These are phyloP conservation scores for Saturnispora besseyi DNA, from an alignment of 805 yeast species.

Conservation along the genomic window DNA sequence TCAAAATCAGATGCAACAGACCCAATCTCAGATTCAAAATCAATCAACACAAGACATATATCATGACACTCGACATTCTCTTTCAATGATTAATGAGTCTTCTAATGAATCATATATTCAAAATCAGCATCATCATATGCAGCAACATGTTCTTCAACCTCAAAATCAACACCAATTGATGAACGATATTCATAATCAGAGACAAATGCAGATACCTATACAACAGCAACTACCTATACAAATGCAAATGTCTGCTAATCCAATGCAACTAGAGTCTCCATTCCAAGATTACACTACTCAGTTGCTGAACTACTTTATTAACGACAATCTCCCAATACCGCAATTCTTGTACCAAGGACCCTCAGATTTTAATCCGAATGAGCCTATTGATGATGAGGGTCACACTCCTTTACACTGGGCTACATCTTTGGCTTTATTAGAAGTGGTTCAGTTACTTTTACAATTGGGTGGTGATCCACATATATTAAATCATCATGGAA, in stretches of 20 bases:
- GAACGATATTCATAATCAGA: not conserved
- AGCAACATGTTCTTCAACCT: conserved; percentile 13
- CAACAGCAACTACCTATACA: conserved; percentile 8
- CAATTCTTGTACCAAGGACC: conserved; percentile 47
- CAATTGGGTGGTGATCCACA: conserved; percentile 54
- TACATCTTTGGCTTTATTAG: conserved; percentile 63
- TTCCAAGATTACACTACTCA: conserved; percentile 29
- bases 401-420: conserved; percentile 85
- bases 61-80: not conserved
- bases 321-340: conserved; percentile 33
- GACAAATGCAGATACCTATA: not conserved
- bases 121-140: conserved; percentile 10
- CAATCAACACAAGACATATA: not conserved
- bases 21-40: conserved; percentile 16
- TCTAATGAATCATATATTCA: not conserved
- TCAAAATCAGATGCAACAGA: conserved; percentile 4
- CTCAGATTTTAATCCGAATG: conserved; percentile 52
- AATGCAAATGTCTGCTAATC: not conserved
- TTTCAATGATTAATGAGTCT: not conserved
- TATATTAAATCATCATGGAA: conserved; percentile 44
- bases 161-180: not conserved
- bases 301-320: conserved; percentile 44
- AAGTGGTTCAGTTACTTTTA: conserved; percentile 47
- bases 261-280: not conserved
- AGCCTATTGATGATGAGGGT: conserved; percentile 68